Conservation (phyloP, 2,329 filamentous ascomycete species). For the Diplodia mutila region DNA sequence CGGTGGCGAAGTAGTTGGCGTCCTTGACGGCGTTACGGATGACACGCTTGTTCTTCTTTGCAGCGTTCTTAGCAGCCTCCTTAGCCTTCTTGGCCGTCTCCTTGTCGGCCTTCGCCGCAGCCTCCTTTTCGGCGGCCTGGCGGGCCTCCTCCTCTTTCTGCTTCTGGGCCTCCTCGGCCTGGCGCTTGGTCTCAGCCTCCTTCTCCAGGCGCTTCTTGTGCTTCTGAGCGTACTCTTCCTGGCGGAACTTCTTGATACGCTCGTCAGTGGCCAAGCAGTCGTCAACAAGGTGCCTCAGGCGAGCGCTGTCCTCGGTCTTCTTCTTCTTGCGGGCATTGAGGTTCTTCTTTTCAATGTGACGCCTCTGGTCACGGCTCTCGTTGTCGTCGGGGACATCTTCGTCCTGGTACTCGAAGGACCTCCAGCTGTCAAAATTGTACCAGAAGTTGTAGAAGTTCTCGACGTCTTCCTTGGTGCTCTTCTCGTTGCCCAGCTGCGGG, state of each 20-base stretch:
- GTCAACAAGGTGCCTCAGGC: slow-evolving; percentile 87
- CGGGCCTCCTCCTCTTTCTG: slow-evolving; percentile 83
- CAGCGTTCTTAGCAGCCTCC: slow-evolving; percentile 96
- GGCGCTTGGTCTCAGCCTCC: slow-evolving; percentile 88
- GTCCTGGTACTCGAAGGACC: slow-evolving; percentile 96
- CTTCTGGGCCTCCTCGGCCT: slow-evolving; percentile 80
- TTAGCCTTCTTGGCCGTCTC: slow-evolving; percentile 93
- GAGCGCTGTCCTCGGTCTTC: slow-evolving; percentile 96
- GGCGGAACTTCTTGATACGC: slow-evolving; percentile 96
- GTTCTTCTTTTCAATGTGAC: slow-evolving; percentile 98
- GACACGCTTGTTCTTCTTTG: slow-evolving; percentile 99
- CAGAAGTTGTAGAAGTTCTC: slow-evolving; percentile 99
- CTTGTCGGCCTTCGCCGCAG: slow-evolving; percentile 79
- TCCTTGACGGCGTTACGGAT: slow-evolving; percentile 94
- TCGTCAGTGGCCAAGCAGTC: slow-evolving; percentile 83
- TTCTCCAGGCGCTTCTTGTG: slow-evolving; percentile 92
- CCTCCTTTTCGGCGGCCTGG: slow-evolving; percentile 81
- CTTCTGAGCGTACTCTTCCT: slow-evolving; percentile 89
- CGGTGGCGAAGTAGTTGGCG: slow-evolving; percentile 86
- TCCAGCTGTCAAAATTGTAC: slow-evolving; percentile 99
- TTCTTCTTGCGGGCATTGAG: slow-evolving; percentile 97
- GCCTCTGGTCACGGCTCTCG: slow-evolving; percentile 98
- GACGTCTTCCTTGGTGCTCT: slow-evolving; percentile 85
- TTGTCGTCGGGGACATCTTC: slow-evolving; percentile 99
- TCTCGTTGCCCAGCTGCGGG: slow-evolving; percentile 80